A percentile compares a stretch with the other conserved stretches of the same genome.
Conservation (phyloP, 352 stramenopile species). For the Chrysophaeum taylorii region DNA sequence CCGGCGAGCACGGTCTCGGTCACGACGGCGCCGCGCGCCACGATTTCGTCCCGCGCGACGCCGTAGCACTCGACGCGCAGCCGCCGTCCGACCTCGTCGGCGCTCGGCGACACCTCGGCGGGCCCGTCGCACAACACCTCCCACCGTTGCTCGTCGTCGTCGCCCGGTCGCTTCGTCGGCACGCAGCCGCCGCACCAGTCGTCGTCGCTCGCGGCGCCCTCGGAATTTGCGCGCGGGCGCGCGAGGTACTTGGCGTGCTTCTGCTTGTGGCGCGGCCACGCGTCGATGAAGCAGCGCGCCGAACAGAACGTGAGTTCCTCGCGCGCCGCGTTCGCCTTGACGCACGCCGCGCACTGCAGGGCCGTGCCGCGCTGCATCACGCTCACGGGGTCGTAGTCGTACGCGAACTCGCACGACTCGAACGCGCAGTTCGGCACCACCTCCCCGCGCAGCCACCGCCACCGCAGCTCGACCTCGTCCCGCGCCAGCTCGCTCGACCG, state of each 20-base stretch:
- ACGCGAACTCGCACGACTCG: background rate
- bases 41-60: background rate
- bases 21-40: background rate
- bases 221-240: no score
- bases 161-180: background rate
- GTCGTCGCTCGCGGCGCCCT: background rate
- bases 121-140: background rate
- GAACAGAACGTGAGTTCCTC: conserved; percentile 55
- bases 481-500: background rate
- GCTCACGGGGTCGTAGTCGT: conserved; percentile 7
- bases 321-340: conserved; percentile 42
- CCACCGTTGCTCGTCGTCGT: background rate
- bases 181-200: background rate
- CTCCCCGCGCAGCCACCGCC: background rate
- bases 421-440: background rate
- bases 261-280: conserved; percentile 28
- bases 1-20: background rate
- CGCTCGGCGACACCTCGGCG: background rate
- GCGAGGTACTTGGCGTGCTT: background rate
- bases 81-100: background rate
- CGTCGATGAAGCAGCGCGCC: conserved; percentile 47
- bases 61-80: conserved; percentile 5
- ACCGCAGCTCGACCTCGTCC: background rate
- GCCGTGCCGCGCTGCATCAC: background rate
- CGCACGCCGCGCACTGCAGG: conserved; percentile 25